Base-by-base conservation (phyloP, 83 land plant genomes). In the Diphasiastrum complanatum region DNA sequence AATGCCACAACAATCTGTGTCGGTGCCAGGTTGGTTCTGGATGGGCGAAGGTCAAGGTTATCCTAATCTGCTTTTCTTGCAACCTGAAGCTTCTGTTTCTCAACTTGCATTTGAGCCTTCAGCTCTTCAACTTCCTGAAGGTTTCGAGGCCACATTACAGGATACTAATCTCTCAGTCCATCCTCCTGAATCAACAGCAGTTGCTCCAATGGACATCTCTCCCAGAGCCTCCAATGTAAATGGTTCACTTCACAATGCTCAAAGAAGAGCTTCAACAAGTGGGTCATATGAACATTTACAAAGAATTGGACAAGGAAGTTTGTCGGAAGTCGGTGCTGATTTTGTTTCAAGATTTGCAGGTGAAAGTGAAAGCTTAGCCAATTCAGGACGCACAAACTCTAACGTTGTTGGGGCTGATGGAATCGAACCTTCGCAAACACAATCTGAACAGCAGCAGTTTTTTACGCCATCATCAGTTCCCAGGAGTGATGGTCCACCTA, bases 11-110 rank as follows among this genome's bases (percentile, higher is more conserved):
- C 64, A 85, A 45, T 63, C 75, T 33, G 58, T 72, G 69, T 73
- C 85, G 27, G 63, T 73, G 1, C 80, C 91, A 12, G 46, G 45
- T 23, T 66, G 82, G 65, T 59, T 85, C 24, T 85, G 83, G 86
- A 85, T 87, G 33, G 68, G 27, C 29, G 43, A 77, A 38, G 36
- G 70, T 46, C 33, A 68, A 35, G 58, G 58, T 63, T 76, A 75
- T 16, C 52, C 67, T 67, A 69, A 47, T 29, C 51, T 78, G 58
- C 30, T 35, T 5, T 19, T 67, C 50, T 50, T 63, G 24, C 85
- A 74, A 33, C 60, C 64, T 28, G 67, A 63, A 38, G 61, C 49
- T 31, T 27, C 30, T 5, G 12, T 51, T 29, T 14, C 30, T 29
- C 32, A 51, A 27, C 25, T 2, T 22, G 28, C 12, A 33, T 25